Conservation (phyloP, 352 stramenopile species). For the Phytophthora colocasiae region DNA sequence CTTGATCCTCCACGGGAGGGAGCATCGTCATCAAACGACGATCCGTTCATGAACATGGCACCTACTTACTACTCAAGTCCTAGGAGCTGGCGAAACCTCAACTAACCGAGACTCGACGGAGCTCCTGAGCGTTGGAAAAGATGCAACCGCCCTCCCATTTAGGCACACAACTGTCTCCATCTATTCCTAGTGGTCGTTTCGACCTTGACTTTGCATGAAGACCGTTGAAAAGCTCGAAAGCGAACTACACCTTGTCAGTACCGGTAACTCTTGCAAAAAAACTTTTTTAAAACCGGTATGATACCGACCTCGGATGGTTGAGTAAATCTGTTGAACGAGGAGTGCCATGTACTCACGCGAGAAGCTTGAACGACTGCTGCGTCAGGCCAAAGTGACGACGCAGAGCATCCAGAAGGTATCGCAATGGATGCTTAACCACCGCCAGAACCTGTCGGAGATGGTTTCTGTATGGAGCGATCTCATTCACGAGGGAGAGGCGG, state of each 20-base stretch:
- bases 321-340: not conserved
- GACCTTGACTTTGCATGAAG: too few relatives aligned
- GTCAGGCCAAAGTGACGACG: slow-evolving; percentile 76
- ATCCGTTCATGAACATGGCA: slow-evolving; percentile 88
- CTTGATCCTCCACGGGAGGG: slow-evolving; percentile 22
- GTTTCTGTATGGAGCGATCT: slow-evolving; percentile 65
- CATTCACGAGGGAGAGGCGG: slow-evolving; percentile 53
- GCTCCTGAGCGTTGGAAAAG: slow-evolving; percentile 10
- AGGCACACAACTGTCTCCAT: too few relatives aligned
- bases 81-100: slow-evolving; percentile 29
- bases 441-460: slow-evolving; percentile 65
- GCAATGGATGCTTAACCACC: slow-evolving; percentile 79
- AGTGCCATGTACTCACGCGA: slow-evolving; percentile 53
- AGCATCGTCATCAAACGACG: slow-evolving; percentile 75
- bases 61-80: slow-evolving; percentile 5
- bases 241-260: too few relatives aligned
- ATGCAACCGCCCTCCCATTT: slow-evolving; percentile 23
- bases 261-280: too few relatives aligned
- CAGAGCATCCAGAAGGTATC: slow-evolving; percentile 86
- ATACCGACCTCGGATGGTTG: too few relatives aligned
- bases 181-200: slow-evolving; percentile 27
- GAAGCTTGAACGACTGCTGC: slow-evolving; percentile 74
- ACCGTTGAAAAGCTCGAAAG: too few relatives aligned
- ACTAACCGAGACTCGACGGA: slow-evolving; percentile 16
- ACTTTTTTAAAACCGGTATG: too few relatives aligned